Percentiles rank a stretch among this genome's conserved stretches.
Evolutionary conservation across 768 basidiomycete species (phyloP).

Genomic region (Hebeloma cylindrosporum): DNA sequence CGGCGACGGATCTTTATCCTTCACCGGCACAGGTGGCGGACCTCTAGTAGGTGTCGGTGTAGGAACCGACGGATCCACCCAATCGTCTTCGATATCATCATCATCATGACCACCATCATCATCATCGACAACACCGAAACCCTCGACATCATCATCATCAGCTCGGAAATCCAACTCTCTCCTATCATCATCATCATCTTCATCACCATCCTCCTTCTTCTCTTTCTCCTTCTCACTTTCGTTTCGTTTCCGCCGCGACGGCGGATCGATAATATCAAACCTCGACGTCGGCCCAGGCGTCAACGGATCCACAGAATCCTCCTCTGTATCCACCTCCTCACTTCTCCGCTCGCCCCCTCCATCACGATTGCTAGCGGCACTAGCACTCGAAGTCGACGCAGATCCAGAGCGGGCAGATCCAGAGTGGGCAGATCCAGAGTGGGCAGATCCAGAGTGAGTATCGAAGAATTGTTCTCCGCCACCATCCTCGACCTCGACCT

Average conservation of each 20-base stretch:
- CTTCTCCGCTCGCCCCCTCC: slow-evolving; percentile 40
- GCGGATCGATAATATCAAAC: slow-evolving; percentile 34
- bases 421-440: no score
- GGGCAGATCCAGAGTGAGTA: slow-evolving; percentile 47
- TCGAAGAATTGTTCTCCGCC: slow-evolving; percentile 56
- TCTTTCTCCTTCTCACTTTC: slow-evolving; percentile 13
- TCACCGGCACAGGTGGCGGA: slow-evolving; percentile 20
- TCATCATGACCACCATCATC: slow-evolving; percentile 42
- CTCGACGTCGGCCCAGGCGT: slow-evolving; percentile 58
- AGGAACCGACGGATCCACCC: slow-evolving; percentile 68
- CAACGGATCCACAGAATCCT: slow-evolving; percentile 68
- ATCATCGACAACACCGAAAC: no score
- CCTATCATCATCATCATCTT: slow-evolving; percentile 28
- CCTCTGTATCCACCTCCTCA: slow-evolving; percentile 67
- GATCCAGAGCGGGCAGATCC: slow-evolving; percentile 45
- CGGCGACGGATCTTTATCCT: slow-evolving; percentile 13
- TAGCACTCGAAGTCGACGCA: slow-evolving; percentile 39
- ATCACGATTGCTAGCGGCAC: slow-evolving; percentile 28
- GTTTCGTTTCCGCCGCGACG: slow-evolving; percentile 26
- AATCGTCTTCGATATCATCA: slow-evolving; percentile 58
- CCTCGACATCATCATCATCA: slow-evolving; percentile 23
- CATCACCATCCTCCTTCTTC: slow-evolving; percentile 21
- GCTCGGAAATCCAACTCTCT: no score
- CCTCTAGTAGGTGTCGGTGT: slow-evolving; percentile 20
- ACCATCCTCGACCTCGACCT: slow-evolving; percentile 33